A percentile compares a stretch with the other conserved stretches of the same genome.
These are phyloP conservation scores for Astrothelium macrocarpum DNA, from an alignment of 495 filamentous ascomycete species.

Conservation along the genomic window DNA sequence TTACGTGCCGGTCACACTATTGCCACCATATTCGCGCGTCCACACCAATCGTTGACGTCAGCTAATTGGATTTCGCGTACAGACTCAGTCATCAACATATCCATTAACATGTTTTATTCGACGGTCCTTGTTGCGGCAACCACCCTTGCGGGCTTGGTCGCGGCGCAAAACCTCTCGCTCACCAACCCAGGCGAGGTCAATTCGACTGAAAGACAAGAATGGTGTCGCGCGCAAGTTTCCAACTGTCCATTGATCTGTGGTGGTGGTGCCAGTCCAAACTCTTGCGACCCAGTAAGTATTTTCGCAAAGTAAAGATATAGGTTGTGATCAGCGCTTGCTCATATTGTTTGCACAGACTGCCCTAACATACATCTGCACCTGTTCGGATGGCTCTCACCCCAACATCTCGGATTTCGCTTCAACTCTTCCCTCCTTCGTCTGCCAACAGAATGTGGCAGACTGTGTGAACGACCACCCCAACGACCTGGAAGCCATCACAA, in stretches of 20 bases:
- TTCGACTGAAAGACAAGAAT: conserved; percentile 13
- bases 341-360: conserved; percentile 30
- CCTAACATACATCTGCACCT: conserved; percentile 46
- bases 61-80: background rate
- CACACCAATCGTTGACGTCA: background rate
- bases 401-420: conserved; percentile 43
- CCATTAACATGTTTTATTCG: conserved; percentile 29
- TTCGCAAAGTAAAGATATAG: background rate
- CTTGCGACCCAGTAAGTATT: conserved; percentile 29
- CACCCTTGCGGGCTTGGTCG: conserved; percentile 27
- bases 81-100: conserved; percentile 5
- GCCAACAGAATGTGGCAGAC: conserved; percentile 39
- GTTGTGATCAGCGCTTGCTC: background rate
- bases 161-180: conserved; percentile 29
- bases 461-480: conserved; percentile 42
- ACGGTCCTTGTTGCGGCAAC: conserved; percentile 28
- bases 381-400: conserved; percentile 42
- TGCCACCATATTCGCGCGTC: background rate
- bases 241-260: conserved; percentile 33
- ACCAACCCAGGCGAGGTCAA: conserved; percentile 20
- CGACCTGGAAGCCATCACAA: conserved; percentile 36
- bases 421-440: conserved; percentile 51
- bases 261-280: conserved; percentile 23
- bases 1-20: background rate
- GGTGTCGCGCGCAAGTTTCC: conserved; percentile 30